Evolutionary conservation across 495 filamentous ascomycete genomes (phyloP).

Genomic region (Aspergillus mulundensis): DNA sequence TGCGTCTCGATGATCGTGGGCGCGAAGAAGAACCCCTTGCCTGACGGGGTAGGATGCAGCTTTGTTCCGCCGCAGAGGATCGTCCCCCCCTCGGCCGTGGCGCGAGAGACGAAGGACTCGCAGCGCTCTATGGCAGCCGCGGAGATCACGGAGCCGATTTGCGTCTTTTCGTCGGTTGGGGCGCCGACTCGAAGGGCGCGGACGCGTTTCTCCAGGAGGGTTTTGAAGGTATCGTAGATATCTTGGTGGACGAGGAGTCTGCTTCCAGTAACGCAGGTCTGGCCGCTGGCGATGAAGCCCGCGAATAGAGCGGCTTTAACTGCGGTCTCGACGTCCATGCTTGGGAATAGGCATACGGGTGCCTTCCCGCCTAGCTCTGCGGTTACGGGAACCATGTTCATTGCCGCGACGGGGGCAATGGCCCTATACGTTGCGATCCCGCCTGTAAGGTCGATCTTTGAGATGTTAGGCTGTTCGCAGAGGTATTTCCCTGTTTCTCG

Average conservation of each 20-base stretch:
- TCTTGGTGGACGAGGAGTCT: slow-evolving; percentile 51
- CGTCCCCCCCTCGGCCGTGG: slow-evolving; percentile 27
- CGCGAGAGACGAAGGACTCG: slow-evolving; percentile 28
- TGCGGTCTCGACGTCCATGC: slow-evolving; percentile 46
- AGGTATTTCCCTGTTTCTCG: slow-evolving; percentile 50
- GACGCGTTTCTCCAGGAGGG: slow-evolving; percentile 31
- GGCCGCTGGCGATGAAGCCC: slow-evolving; percentile 57
- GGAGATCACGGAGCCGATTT: slow-evolving; percentile 44
- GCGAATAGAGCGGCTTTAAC: slow-evolving; percentile 57
- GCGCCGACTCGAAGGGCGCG: slow-evolving; percentile 45
- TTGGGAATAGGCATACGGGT: slow-evolving; percentile 51
- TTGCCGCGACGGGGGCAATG: slow-evolving; percentile 44
- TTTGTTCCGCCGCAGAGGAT: slow-evolving; percentile 33
- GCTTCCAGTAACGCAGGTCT: slow-evolving; percentile 60
- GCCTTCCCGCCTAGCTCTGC: slow-evolving; percentile 61
- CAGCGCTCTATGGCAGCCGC: slow-evolving; percentile 32
- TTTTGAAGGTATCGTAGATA: slow-evolving; percentile 38
- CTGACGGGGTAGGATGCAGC: slow-evolving; percentile 14
- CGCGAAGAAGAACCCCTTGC: slow-evolving; percentile 54
- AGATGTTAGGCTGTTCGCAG: slow-evolving; percentile 46
- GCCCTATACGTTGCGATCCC: slow-evolving; percentile 44
- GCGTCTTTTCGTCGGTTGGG: slow-evolving; percentile 39
- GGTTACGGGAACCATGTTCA: slow-evolving; percentile 52
- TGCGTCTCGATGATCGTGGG: slow-evolving; percentile 49
- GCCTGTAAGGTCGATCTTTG: slow-evolving; percentile 62